Evolutionary conservation across 306 rosid species (phyloP), one percentile per base, ranked within the genome.

Genomic region (Pachyrhizus erosus): DNA sequence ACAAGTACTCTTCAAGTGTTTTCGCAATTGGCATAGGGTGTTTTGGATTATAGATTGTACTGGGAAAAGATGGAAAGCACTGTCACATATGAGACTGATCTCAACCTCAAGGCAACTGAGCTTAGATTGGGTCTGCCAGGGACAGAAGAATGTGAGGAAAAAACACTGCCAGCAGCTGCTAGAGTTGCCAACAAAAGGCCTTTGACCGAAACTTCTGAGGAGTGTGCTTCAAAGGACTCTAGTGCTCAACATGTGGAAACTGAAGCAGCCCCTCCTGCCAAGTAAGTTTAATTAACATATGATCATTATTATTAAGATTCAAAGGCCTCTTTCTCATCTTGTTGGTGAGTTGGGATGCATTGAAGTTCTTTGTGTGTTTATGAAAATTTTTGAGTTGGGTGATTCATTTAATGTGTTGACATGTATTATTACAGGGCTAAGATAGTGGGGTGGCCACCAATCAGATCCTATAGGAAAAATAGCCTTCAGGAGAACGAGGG

Each of bases 391-490:
- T 84, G 23, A 48, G 9, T 70, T 24, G 37, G n/a, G 12, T 84
- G 2, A 67, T 54, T 60, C 0, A 20, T 74, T 84, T 2, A 67
- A 69, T 37, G 17, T 73, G 9, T 77, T 79, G 60, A 29, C 4
- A 29, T 88, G 42, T 37, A 37, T 37, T 5, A 62, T 88, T 31
- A 1, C 87, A 95, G 98, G 84, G 87, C 96, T 65, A 94, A 95
- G 73, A 88, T 93, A 20, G 98, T 93, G 45, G 98, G 98, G 34
- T 95, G 98, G 98, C 98, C 98, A 54, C 98, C 98, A 82, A 80
- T 95, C 34, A 76, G 96, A 86, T 88, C 97, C 10, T 91, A 84
- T 29, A 82, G 98, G 81, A 95, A 90, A 40, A 94, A 93, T 84
- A 88, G 83, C 80, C 79, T 91, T 75, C 89, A 91, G 52, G 94